Evolutionary conservation across 2,329 filamentous ascomycete species (phyloP).

Genomic region (Xylariales sp.): DNA sequence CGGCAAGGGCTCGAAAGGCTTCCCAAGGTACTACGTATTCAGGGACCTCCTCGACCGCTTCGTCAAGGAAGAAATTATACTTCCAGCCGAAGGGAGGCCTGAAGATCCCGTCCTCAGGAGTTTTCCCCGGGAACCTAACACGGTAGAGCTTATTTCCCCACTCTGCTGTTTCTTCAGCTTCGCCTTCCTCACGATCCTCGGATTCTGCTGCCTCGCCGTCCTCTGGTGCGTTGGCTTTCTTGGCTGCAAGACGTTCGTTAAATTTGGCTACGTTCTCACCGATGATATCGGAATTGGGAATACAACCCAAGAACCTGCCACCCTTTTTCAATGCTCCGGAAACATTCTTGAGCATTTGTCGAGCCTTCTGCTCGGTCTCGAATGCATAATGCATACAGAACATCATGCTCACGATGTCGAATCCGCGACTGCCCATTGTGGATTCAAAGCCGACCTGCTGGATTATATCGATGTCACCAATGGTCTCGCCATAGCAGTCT

Average conservation of each 20-base stretch:
- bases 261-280: conserved; percentile 72
- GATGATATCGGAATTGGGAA: conserved; percentile 94
- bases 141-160: conserved; percentile 95
- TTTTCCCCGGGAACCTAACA: conserved; percentile 80
- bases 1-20: conserved; percentile 89
- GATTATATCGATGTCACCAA: conserved; percentile 78
- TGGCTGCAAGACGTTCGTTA: conserved; percentile 53
- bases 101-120: conserved; percentile 83
- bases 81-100: conserved; percentile 96
- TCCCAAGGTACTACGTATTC: conserved; percentile 99
- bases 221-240: conserved; percentile 22
- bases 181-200: conserved; percentile 51
- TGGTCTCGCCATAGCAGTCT: conserved; percentile 84
- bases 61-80: conserved; percentile 93
- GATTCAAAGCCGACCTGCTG: conserved; percentile 85
- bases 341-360: conserved; percentile 91
- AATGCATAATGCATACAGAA: conserved; percentile 99
- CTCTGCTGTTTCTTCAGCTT: conserved; percentile 61
- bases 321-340: conserved; percentile 88
- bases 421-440: conserved; percentile 72
- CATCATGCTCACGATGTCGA: conserved; percentile 98
- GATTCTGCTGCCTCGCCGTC: conserved; percentile 21
- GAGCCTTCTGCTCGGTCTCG: conserved; percentile 83
- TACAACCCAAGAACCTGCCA: conserved; percentile 88
- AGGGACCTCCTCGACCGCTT: conserved; percentile 92